Evolutionary conservation across 345 rosid genomes (phyloP).

Genomic region (Gossypium longicalyx): DNA sequence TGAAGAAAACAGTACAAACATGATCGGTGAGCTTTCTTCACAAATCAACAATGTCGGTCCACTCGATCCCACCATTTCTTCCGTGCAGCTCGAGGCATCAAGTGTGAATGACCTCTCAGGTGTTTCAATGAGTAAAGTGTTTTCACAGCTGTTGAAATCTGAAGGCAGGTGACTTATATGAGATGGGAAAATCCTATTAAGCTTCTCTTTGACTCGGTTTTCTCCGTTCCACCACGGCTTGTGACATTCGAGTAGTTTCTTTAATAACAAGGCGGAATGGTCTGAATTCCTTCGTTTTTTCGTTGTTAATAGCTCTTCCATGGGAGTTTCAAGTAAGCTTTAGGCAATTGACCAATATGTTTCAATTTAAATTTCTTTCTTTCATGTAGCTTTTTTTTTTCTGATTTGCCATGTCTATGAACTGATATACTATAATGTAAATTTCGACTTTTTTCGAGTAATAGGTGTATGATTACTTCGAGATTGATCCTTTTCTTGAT

Average conservation of each 20-base stretch:
- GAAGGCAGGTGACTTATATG: conserved; percentile 55
- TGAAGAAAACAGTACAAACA: conserved; percentile 67
- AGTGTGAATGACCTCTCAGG: conserved; percentile 47
- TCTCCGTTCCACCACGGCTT: background rate
- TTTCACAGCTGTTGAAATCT: conserved; percentile 78
- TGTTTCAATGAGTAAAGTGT: conserved; percentile 67
- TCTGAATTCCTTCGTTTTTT: background rate
- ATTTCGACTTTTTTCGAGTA: background rate
- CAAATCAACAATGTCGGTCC: conserved; percentile 47
- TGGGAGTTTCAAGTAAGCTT: background rate
- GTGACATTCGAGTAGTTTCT: background rate
- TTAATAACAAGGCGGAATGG: background rate
- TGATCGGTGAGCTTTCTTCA: conserved; percentile 60
- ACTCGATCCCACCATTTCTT: conserved; percentile 30
- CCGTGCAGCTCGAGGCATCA: conserved; percentile 36
- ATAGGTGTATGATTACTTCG: background rate
- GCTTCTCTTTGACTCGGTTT: conserved; percentile 1
- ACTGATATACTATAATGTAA: background rate
- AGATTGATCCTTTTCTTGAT: background rate
- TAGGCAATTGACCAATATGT: background rate
- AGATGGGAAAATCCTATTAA: conserved; percentile 4
- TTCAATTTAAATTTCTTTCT: background rate
- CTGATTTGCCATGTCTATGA: background rate
- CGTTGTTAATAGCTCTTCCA: background rate
- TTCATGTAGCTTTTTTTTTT: background rate